Evolutionary conservation across 2,329 filamentous ascomycete species (phyloP), one percentile per base, ranked within the genome.

Genomic region (Chaetoscypha palmicola): DNA sequence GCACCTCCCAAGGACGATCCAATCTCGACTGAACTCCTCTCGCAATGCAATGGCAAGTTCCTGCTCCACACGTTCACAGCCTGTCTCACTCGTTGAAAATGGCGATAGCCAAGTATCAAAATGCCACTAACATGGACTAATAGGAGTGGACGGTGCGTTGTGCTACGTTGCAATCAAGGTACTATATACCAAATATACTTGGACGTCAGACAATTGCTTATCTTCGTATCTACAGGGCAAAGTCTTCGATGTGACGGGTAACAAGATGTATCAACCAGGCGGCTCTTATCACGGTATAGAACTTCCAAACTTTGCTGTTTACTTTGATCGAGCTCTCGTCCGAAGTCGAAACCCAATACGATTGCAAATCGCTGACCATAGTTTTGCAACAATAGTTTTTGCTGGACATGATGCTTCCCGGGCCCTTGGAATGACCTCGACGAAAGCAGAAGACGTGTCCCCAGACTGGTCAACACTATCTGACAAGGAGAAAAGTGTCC

Each of bases 341-440:
- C n/a, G n/a, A n/a, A n/a, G n/a, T n/a, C n/a, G n/a, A n/a, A n/a
- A n/a, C n/a, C n/a, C n/a, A 36, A 11, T 16, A 16, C 10, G 23
- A 21, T 21, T 20, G 34, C 10, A 34, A 34, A 4, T 3, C 5
- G 30, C 39, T 41, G 30, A 41, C 32, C 4, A 21, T 20, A 30
- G 20, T 21, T 43, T n/a, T 21, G 14, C 16, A 32, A 12, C 22
- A 31, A 5, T 55, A 98, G 92, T 96, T 16, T 98, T 98, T 62
- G 86, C 88, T 2, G 92, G 92, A 49, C 94, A 94, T 62, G 94
- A 98, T 60, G 85, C 92, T 20, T 97, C 92, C n/a, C 80, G 88
- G 49, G 92, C 89, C 5, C 76, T 98, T 2, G 92, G 81, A 9
- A 82, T 81, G 64, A 92, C 88, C 1, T 95, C 89, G 5, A 80